Percentiles rank a stretch among this genome's conserved stretches.
Evolutionary conservation across 148 eudicot genomes (phyloP).

Genomic region (Nepenthes mirabilis): DNA sequence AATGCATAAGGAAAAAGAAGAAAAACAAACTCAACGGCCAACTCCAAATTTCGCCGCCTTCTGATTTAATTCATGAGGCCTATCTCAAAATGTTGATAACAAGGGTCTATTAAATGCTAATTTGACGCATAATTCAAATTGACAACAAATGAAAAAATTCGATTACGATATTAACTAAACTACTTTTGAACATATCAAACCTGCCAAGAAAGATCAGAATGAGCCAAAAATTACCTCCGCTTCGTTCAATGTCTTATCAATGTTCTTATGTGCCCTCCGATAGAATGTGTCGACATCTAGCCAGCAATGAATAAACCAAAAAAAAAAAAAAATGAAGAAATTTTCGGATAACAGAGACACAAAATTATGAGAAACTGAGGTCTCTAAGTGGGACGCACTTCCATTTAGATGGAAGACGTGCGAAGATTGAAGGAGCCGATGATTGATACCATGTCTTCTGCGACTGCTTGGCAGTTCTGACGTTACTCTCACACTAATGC

Average conservation of each 20-base stretch:
- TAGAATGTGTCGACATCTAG: constrained; percentile 73
- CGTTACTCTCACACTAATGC: constrained; percentile 52
- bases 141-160: too few species aligned
- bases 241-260: constrained; percentile 70
- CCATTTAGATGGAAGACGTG: constrained; percentile 81
- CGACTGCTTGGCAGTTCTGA: constrained; percentile 50
- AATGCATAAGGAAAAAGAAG: too few species aligned
- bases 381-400: constrained; percentile 90
- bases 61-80: too few species aligned
- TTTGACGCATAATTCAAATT: too few species aligned
- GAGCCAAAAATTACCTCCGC: constrained; percentile 52
- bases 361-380: neutral
- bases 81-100: too few species aligned
- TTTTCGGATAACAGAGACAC: neutral
- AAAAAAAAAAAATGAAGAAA: neutral
- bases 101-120: too few species aligned
- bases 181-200: constrained; percentile 4
- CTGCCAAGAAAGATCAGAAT: constrained; percentile 69
- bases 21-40: too few species aligned
- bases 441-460: constrained; percentile 61
- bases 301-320: constrained; percentile 2
- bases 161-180: too few species aligned
- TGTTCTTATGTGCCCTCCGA: constrained; percentile 88
- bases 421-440: constrained; percentile 92
- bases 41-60: too few species aligned